Evolutionary conservation across 495 filamentous ascomycete species (phyloP), one percentile per base, ranked within the genome.

Genomic region (Tuber borchii): DNA sequence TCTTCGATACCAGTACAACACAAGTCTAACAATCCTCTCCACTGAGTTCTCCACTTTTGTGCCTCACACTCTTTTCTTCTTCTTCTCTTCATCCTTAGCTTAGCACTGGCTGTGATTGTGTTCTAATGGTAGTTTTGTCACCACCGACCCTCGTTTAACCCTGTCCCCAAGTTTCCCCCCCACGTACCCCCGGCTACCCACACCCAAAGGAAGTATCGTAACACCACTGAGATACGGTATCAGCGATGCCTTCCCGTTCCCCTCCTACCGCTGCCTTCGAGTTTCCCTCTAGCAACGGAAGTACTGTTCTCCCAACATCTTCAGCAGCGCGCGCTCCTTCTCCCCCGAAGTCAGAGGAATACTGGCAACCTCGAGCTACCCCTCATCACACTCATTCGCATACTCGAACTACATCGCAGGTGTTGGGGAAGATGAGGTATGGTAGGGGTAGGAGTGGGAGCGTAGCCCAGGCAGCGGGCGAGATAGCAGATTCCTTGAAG

Each of bases 401-500:
- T 69, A 75, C 77, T 31, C 70, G 70, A 65, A 79, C 73, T 20
- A 69, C 78, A 72, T 79, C 78, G 3, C 73, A 79, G 61, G 77
- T 79, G 26, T 73, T 79, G 22, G 78, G 70, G 71, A 79, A 51
- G 44, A 79, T 79, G 78, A 79, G 65, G 75, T 79, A 79, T 75
- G 80, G 81, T 31, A 74, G 80, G 61, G 76, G 74, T 46, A 78
- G 82, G 73, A 75, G 79, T 31, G 82, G 78, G 40, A 83, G 82
- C 26, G 75, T 76, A 14, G 56, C 56, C 6, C 76, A 73, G 56
- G 81, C 81, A 37, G 81, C 82, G 17, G 79, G 79, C 5, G 96
- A 99, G 83, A 87, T 99, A 78, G 94, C 93, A 26, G 92, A 95
- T 83, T 93, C 93, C 37, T 87, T 99, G 71, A 92, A 90, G 81